Evolutionary conservation across 139 green algal species (phyloP).

Genomic region (Haematococcus sp.): DNA sequence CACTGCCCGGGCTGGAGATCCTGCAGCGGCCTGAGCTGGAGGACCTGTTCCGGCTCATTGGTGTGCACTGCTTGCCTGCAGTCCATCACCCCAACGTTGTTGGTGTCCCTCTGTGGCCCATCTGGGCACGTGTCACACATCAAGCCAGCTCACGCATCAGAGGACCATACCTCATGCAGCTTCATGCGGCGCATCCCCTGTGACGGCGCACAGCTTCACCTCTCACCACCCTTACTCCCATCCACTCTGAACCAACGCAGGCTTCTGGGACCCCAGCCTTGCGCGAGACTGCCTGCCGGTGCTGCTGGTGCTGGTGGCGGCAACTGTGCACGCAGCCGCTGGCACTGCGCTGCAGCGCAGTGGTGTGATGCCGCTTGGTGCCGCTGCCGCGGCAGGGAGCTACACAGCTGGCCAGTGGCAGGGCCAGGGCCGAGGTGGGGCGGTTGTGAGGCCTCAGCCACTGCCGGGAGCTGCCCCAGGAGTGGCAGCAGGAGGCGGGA

Average conservation of each 20-base stretch:
- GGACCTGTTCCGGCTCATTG: slow-evolving; percentile 11
- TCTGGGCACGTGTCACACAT: too few species aligned
- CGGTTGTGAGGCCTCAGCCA: background rate
- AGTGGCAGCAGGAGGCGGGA: background rate
- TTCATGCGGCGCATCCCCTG: too few species aligned
- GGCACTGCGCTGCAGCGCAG: slow-evolving; percentile 9
- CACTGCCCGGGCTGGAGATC: slow-evolving; percentile 23
- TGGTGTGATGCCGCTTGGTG: background rate
- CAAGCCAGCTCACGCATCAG: background rate
- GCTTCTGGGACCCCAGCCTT: slow-evolving; percentile 15
- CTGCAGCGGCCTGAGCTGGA: slow-evolving; percentile 15
- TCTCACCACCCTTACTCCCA: too few species aligned
- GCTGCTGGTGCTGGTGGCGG: slow-evolving; percentile 16
- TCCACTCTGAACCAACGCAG: too few species aligned
- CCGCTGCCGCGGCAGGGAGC: background rate
- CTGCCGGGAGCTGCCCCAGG: background rate
- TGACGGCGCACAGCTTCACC: too few species aligned
- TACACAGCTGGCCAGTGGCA: too few species aligned
- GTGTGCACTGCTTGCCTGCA: too few species aligned
- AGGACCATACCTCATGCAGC: background rate
- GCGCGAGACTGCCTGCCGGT: slow-evolving; percentile 27
- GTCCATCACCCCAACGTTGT: too few species aligned
- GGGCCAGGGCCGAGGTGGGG: background rate
- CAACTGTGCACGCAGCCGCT: slow-evolving; percentile 13
- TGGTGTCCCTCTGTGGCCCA: too few species aligned